phyloP scores from a whole-genome alignment of 441 rosid genomes.

The Adansonia rubrostipa region DNA sequence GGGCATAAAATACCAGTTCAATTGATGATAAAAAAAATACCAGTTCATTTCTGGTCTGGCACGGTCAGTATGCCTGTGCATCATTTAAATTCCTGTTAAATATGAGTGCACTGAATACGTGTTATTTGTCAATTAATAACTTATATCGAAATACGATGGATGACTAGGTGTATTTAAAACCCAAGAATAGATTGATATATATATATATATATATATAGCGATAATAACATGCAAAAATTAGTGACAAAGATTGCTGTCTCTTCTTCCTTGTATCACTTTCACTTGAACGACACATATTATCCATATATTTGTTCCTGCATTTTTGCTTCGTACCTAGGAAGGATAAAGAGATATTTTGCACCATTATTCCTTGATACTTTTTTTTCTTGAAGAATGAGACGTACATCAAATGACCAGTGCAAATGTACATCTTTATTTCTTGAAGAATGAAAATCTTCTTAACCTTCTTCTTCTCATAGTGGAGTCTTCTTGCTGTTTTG shows the following conservation, averaged over 20 bases:
- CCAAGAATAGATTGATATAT: not conserved
- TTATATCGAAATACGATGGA: not conserved
- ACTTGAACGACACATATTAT: not conserved
- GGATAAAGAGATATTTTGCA: conserved; percentile 3
- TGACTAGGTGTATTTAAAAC: not conserved
- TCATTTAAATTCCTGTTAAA: not conserved
- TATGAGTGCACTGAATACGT: not conserved
- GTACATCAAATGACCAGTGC: not conserved
- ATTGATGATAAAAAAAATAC: not conserved
- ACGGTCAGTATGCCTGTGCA: not conserved
- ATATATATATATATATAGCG: not conserved
- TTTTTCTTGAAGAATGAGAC: conserved; percentile 3
- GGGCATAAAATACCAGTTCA: not conserved
- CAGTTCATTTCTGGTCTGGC: not conserved
- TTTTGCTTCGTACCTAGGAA: not conserved
- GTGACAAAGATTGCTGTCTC: not conserved
- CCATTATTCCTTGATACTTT: not conserved
- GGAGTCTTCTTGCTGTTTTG: conserved; percentile 18
- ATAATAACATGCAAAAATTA: not conserved
- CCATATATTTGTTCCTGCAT: not conserved
- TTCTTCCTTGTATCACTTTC: not conserved
- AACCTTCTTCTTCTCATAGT: not conserved
- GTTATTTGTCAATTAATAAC: not conserved
- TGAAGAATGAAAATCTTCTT: not conserved
- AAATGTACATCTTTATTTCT: not conserved